These are phyloP conservation scores for Myxozyma lipomycoides DNA, from an alignment of 805 yeast species.

Conservation along the genomic window DNA sequence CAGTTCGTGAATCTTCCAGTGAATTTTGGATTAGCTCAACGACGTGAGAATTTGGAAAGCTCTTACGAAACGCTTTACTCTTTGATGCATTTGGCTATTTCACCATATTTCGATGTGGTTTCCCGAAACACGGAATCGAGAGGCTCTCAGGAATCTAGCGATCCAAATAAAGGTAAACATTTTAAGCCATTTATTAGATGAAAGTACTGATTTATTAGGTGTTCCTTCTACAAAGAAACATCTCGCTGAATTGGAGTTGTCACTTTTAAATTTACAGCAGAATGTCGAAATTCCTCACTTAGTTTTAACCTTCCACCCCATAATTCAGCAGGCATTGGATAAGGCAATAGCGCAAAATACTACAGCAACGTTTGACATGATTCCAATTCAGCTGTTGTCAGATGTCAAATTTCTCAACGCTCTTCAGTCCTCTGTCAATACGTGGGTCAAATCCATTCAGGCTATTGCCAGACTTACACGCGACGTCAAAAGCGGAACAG, in stretches of 20 bases:
- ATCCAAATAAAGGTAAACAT: constrained; percentile 9
- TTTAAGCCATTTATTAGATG: neutral
- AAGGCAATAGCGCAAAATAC: constrained; percentile 29
- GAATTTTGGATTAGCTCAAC: constrained; percentile 8
- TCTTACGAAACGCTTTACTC: constrained; percentile 54
- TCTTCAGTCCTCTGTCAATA: constrained; percentile 64
- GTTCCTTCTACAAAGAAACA: constrained; percentile 54
- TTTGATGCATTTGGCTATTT: constrained; percentile 58
- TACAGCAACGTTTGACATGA: constrained; percentile 31
- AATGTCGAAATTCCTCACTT: constrained; percentile 67
- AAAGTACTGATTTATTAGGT: constrained; percentile 29
- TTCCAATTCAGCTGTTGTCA: constrained; percentile 40
- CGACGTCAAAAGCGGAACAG: constrained; percentile 53
- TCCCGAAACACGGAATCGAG: neutral
- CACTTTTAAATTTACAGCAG: constrained; percentile 65
- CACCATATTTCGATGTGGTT: constrained; percentile 63
- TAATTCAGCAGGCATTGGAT: constrained; percentile 42
- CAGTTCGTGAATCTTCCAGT: constrained; percentile 41
- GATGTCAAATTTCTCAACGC: constrained; percentile 61
- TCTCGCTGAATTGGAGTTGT: constrained; percentile 61
- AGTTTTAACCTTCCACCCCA: constrained; percentile 48
- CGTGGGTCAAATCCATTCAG: constrained; percentile 67
- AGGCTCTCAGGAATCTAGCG: constrained; percentile 2
- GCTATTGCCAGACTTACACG: constrained; percentile 51
- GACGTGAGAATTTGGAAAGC: constrained; percentile 3